Base-by-base conservation (phyloP, 768 basidiomycete genomes). In the Lactarius hengduanensis region DNA sequence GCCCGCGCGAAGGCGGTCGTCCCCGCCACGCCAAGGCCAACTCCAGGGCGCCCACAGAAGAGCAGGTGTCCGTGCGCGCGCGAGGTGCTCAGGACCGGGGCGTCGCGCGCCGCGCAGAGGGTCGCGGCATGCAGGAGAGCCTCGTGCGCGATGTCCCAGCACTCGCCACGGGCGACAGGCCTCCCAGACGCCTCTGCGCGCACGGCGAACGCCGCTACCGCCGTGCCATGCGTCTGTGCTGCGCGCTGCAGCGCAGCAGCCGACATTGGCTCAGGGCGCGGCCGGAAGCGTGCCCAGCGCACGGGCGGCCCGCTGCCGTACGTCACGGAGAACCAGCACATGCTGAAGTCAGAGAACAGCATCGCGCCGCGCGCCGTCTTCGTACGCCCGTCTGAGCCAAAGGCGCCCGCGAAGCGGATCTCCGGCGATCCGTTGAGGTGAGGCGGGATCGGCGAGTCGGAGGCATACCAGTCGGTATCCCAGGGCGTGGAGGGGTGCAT, bases 61-160 rank as follows among this genome's bases (percentile, higher is more conserved):
- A 86, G 78, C 45, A 85, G 77, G 69, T 85, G 83, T 0, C 85
- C 84, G 68, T 86, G 85, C 55, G 83, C 84, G 56, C 82, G 78
- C 55, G 77, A 77, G 36, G 82, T 77, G 67, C 80, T 81, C 50
- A 78, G 80, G 18, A 85, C 73, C 43, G 84, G 83, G 65, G 77
- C 76, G 20, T 81, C 79, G 53, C 80, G 74, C 65, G 80, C 80
- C 59, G 80, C 78, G 10, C 36, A 59, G 71, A 74, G 78, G 22
- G 78, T 74, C 4, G 76, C 72, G 68, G 81, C 79, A 56, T 78
- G 76, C 62, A 78, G 77, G 63, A 86, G 76, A 34, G 78, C 83
- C 73, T 84, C 80, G 69, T 77, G 75, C 18, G 85, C 84, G 38
- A 86, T 72, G 75, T 85, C 83, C 85, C 85, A 86, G 72, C 84